Evolutionary conservation across 164 flowering plant genomes (phyloP), one percentile per base, ranked within the genome.

Genomic region (Stephania yunnanensis): DNA sequence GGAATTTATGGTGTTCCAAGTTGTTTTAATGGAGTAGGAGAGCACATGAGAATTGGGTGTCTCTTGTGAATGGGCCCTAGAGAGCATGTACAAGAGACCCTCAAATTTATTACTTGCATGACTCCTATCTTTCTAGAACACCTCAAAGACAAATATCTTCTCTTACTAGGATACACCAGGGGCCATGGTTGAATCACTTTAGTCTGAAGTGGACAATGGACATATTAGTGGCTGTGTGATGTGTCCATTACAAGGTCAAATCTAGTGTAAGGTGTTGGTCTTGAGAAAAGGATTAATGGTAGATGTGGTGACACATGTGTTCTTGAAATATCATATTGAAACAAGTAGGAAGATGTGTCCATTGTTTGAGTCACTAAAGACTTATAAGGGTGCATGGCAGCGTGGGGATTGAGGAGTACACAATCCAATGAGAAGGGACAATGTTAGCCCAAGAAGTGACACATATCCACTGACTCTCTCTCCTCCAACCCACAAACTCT

Each of bases 401-500:
- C 25, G 25, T 25, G 25, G 0, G 25, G 25, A 25, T 25, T 25
- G 6, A 68, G 44, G 70, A 68, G 20, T 68, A 68, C 70, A 36
- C 19, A 36, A 68, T 68, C 70, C 44, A 68, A 13, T 68, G 70
- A 36, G n/a, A 68, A 68, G 77, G 72, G 72, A 68, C 63, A 68
- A 25, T 68, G 30, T 68, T 44, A 55, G 44, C 15, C 71, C 52
- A 7, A 7, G 46, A 74, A n/a, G n/a, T n/a, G n/a, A n/a, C n/a
- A n/a, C n/a, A n/a, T n/a, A n/a, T n/a, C n/a, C n/a, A n/a, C n/a
- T n/a, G n/a, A n/a, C 25, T 25, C 25, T 25, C 25, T 25, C 25
- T 25, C 25, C 25, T 25, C 25, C 0, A 25, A 25, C 25, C 25
- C 25, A 25, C 25, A 25, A 25, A 25, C 25, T 25, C 25, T 25